Percentiles rank a stretch among this genome's conserved stretches.
These are phyloP conservation scores for Cubamyces lactineus DNA, from an alignment of 768 basidiomycete genomes.

Conservation along the genomic window DNA sequence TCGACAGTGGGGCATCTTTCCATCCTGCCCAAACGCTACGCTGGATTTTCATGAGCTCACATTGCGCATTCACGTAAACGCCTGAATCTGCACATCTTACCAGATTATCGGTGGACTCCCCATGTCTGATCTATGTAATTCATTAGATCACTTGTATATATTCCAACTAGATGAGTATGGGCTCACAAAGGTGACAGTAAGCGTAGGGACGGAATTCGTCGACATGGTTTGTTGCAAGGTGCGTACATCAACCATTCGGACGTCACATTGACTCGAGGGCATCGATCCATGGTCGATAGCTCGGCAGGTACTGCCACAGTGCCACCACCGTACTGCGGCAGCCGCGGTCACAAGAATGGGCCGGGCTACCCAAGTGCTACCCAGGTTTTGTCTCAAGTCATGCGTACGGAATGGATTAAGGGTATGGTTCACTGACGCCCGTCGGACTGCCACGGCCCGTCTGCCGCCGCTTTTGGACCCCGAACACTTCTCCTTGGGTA, in stretches of 20 bases:
- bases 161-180: background rate
- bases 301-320: too few relatives aligned
- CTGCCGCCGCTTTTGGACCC: too few relatives aligned
- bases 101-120: constrained; percentile 76
- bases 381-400: too few relatives aligned
- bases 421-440: too few relatives aligned
- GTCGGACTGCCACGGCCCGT: too few relatives aligned
- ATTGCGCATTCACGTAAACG: too few relatives aligned
- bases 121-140: constrained; percentile 64
- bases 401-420: too few relatives aligned
- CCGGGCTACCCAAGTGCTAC: too few relatives aligned
- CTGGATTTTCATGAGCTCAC: constrained; percentile 32
- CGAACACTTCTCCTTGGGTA: too few relatives aligned
- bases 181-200: constrained; percentile 36
- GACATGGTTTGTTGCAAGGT: constrained; percentile 15
- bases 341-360: too few relatives aligned
- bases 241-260: background rate
- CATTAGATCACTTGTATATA: background rate
- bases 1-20: constrained; percentile 72
- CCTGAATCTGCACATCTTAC: constrained; percentile 45
- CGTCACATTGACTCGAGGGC: background rate
- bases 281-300: background rate
- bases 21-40: constrained; percentile 72
- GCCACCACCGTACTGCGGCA: too few relatives aligned
- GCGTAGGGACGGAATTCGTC: constrained; percentile 13